These are phyloP conservation scores for Phtheirospermum japonicum DNA, from an alignment of 257 asterid genomes.

Conservation along the genomic window DNA sequence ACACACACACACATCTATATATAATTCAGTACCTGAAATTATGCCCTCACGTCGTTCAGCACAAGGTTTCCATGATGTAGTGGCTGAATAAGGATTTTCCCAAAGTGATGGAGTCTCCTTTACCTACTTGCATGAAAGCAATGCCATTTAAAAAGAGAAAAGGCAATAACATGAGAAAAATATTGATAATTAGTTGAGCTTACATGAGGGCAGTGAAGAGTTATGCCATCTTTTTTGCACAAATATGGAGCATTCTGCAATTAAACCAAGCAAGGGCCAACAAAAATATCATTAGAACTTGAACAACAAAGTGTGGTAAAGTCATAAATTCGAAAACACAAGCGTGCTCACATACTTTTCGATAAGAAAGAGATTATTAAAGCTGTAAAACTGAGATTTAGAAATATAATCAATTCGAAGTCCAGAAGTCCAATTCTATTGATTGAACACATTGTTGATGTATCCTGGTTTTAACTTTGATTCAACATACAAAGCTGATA, in stretches of 20 bases:
- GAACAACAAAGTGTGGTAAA: background rate
- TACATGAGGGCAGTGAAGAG: conserved; percentile 89
- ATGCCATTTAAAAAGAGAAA: conserved; percentile 16
- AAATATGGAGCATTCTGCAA: conserved; percentile 89
- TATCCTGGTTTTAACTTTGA: background rate
- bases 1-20: too few species aligned
- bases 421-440: background rate
- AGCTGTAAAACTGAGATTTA: background rate
- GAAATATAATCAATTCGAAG: background rate
- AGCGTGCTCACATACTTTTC: background rate
- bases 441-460: background rate
- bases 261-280: conserved; percentile 21
- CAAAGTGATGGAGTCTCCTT: conserved; percentile 88
- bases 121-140: conserved; percentile 48
- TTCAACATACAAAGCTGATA: background rate
- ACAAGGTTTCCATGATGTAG: conserved; percentile 98
- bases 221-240: conserved; percentile 88
- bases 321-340: too few species aligned
- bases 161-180: conserved; percentile 14
- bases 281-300: conserved; percentile 8
- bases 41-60: conserved; percentile 74
- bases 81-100: conserved; percentile 96
- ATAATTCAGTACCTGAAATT: conserved; percentile 54
- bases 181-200: conserved; percentile 27
- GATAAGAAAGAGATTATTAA: too few species aligned